phyloP scores from a whole-genome alignment of 108 stramenopile species.

The Ochromonas danica region DNA sequence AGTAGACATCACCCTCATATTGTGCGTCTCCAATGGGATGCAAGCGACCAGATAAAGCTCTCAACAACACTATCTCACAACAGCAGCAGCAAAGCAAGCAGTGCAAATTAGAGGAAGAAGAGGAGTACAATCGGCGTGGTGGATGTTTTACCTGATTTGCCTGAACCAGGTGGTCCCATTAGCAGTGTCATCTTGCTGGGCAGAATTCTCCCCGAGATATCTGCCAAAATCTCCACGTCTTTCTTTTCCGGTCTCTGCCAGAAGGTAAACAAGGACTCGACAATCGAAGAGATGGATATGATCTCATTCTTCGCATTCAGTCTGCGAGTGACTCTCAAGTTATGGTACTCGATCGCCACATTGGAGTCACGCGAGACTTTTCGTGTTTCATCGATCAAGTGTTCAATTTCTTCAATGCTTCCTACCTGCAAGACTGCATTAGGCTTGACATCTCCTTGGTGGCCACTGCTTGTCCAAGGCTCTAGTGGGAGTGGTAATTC shows the following conservation, averaged over 20 bases:
- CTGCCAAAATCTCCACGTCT: background rate
- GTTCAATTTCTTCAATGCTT: background rate
- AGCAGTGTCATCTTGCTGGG: constrained; percentile 76
- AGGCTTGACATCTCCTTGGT: background rate
- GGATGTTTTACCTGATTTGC: no score
- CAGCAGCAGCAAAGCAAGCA: constrained; percentile 15
- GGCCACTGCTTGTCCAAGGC: background rate
- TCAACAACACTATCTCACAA: constrained; percentile 37
- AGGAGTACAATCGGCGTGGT: no score
- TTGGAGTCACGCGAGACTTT: background rate
- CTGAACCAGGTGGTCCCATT: no score
- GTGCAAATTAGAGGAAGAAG: constrained; percentile 67
- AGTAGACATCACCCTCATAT: constrained; percentile 33
- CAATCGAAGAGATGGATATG: background rate
- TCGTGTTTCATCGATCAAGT: background rate
- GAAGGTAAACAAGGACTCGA: background rate
- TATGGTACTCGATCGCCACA: background rate
- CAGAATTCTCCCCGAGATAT: background rate
- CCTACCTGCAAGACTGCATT: background rate
- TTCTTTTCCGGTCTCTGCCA: background rate
- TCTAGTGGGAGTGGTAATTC: background rate
- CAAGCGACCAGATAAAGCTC: constrained; percentile 40
- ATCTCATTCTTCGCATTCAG: background rate
- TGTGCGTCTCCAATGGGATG: constrained; percentile 35
- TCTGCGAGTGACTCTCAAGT: background rate